Conservation (phyloP, 1,139 yeast species). For the Hemisphaericaspora lyxosophila region DNA sequence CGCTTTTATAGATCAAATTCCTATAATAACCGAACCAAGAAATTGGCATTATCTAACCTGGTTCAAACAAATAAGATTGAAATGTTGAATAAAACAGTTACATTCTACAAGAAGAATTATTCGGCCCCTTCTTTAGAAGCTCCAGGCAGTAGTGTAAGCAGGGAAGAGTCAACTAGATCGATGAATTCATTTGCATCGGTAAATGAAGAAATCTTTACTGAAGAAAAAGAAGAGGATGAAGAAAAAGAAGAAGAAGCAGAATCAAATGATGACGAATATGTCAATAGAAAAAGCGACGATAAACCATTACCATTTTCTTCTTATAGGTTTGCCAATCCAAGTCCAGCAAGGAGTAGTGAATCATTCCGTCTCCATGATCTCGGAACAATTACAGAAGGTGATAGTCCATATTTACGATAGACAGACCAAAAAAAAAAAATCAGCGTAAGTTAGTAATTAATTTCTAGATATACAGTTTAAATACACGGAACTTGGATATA, state of each 20-base stretch:
- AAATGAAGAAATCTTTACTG: conserved; percentile 19
- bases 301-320: neutral
- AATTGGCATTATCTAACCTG: conserved; percentile 30
- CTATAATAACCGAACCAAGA: conserved; percentile 27
- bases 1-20: conserved; percentile 33
- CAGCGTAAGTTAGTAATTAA: no score
- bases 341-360: conserved; percentile 1
- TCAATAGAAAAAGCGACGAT: neutral
- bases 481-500: no score
- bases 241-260: conserved; percentile 3
- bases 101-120: conserved; percentile 40
- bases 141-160: conserved; percentile 23
- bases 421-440: no score
- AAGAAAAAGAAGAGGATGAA: conserved; percentile 18
- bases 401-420: conserved; percentile 11
- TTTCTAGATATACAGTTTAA: no score
- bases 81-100: conserved; percentile 54
- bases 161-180: conserved; percentile 31
- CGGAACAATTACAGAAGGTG: conserved; percentile 19
- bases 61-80: conserved; percentile 46
- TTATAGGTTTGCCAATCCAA: neutral
- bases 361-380: conserved; percentile 4
- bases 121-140: conserved; percentile 11
- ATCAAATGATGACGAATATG: conserved; percentile 2
- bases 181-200: conserved; percentile 27